Evolutionary conservation across 306 rosid species (phyloP), one percentile per base, ranked within the genome.

Genomic region (Cajanus cajan): DNA sequence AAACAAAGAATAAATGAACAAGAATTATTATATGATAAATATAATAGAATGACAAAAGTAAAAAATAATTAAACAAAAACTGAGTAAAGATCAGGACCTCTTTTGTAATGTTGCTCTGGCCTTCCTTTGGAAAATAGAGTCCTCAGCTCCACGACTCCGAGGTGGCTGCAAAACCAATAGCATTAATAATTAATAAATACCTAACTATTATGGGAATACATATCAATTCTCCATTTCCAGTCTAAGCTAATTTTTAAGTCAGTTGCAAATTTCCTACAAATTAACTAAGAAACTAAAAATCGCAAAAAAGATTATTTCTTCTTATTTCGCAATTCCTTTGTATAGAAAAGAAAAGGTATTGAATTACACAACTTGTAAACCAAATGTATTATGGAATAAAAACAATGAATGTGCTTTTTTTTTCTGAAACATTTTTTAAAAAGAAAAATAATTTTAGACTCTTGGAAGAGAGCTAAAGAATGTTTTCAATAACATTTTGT

Each of bases 141-240:
- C 93, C 98, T 31, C 79, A 85, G 68, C 76, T 83, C 98, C 98
- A 93, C 0, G 75, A 80, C 59, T 85, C 83, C 25, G 96, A 89
- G 69, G 85, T 78, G 74, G 93, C 99, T 93, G 93, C 84, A 91
- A 73, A 86, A 61, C 28, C 71, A 87, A 74, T 25, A 33, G 2
- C 68, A n/a, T n/a, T n/a, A n/a, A n/a, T n/a, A n/a, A 62, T 75
- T 21, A 58, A 76, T 72, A 34, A 76, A 43, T 21, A 82, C 62
- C 19, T 37, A 85, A 7, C 21, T 39, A 18, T 45, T 9, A n/a
- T n/a, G n/a, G n/a, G 51, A 59, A 33, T 25, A 50, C 8, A 16
- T 69, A 62, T 22, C 50, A 48, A 64, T 41, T 48, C 43, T n/a
- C n/a, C n/a, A n/a, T n/a, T n/a, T n/a, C 70, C 57, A 12, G 18